Evolutionary conservation across 257 asterid species (phyloP).

Genomic region (Vinca minor): DNA sequence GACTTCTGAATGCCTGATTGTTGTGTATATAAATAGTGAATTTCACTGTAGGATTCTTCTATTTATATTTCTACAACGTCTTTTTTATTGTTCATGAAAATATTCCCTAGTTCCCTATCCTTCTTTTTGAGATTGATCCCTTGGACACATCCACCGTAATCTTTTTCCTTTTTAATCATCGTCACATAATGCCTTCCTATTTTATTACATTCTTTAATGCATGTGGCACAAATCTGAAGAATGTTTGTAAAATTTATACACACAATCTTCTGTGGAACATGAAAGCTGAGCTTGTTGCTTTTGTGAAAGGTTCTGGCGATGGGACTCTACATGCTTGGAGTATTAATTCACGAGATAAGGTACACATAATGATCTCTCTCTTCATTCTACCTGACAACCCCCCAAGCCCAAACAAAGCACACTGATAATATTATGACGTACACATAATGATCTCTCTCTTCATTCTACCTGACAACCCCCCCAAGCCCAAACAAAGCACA

Average conservation of each 20-base stretch:
- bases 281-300: slow-evolving; percentile 5
- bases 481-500: neutral
- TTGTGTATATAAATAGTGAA: neutral
- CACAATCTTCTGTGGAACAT: neutral
- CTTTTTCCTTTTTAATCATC: too few species aligned
- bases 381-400: neutral
- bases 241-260: neutral
- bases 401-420: neutral
- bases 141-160: neutral
- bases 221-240: neutral
- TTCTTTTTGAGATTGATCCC: neutral
- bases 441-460: neutral
- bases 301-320: slow-evolving; percentile 82
- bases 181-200: neutral
- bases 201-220: neutral
- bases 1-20: neutral
- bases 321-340: slow-evolving; percentile 84
- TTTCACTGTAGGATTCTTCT: neutral
- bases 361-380: slow-evolving; percentile 4
- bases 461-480: neutral
- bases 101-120: neutral
- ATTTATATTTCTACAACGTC: neutral
- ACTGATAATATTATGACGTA: too few species aligned
- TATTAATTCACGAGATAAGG: slow-evolving; percentile 64
- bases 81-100: neutral